Conservation (phyloP, 306 rosid genomes). For the Citrullus amarus region DNA sequence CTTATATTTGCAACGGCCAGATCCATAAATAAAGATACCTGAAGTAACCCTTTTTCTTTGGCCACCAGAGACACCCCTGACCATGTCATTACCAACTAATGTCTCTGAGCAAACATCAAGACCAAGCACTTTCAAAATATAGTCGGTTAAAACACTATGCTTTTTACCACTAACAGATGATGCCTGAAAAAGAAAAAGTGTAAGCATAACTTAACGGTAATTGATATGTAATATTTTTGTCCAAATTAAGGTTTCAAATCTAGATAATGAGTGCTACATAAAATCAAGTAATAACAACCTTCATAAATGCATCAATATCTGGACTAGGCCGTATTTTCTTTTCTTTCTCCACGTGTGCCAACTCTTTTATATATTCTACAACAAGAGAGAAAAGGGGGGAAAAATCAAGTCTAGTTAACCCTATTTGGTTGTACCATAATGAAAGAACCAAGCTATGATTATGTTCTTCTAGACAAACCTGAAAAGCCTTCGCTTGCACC, state of each 20-base stretch:
- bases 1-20: too few species aligned
- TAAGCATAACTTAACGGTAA: too few species aligned
- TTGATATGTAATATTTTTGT: too few species aligned
- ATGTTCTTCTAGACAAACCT: slow-evolving; percentile 25
- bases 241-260: neutral
- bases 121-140: slow-evolving; percentile 71
- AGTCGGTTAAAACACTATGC: slow-evolving; percentile 71
- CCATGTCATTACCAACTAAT: slow-evolving; percentile 70
- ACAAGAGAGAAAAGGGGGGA: neutral
- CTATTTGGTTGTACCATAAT: neutral
- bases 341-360: slow-evolving; percentile 43
- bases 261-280: too few species aligned
- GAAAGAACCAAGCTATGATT: neutral
- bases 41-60: slow-evolving; percentile 88
- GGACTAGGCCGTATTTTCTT: slow-evolving; percentile 58
- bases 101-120: slow-evolving; percentile 82
- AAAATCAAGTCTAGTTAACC: neutral
- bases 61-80: slow-evolving; percentile 84
- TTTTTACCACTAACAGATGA: slow-evolving; percentile 68
- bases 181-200: slow-evolving; percentile 30
- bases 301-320: slow-evolving; percentile 83
- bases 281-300: slow-evolving; percentile 30
- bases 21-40: slow-evolving; percentile 18
- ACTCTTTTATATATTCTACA: slow-evolving; percentile 38
- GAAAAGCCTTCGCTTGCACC: slow-evolving; percentile 67